phyloP scores from a whole-genome alignment of 2,329 filamentous ascomycete genomes.

The Xylariaceae sp. region DNA sequence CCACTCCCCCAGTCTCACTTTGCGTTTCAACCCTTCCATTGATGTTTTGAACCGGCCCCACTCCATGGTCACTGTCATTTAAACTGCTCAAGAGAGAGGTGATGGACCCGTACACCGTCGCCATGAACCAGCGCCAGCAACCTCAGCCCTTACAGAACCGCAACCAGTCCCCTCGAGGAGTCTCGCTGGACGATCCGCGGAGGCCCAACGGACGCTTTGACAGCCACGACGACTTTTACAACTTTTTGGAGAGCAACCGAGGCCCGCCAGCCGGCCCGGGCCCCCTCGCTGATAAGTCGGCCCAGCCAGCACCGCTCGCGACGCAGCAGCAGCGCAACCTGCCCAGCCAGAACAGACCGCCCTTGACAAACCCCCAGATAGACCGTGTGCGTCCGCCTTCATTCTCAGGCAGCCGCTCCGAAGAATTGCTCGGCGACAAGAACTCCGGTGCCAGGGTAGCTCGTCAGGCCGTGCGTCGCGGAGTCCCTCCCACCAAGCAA shows the following conservation, averaged over 20 bases:
- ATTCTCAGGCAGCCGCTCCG: slow-evolving; percentile 31
- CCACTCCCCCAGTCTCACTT: not conserved
- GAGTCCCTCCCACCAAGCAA: slow-evolving; percentile 15
- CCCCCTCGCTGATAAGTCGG: slow-evolving; percentile 4
- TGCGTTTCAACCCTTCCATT: not conserved
- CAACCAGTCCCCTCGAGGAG: slow-evolving; percentile 17
- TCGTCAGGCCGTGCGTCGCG: slow-evolving; percentile 28
- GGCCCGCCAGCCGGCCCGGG: slow-evolving; percentile 11
- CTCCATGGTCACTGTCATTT: not conserved
- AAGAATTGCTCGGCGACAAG: slow-evolving; percentile 31
- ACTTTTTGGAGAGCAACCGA: slow-evolving; percentile 31
- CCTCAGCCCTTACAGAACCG: slow-evolving; percentile 11
- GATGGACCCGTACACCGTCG: slow-evolving; percentile 19
- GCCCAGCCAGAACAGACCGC: slow-evolving; percentile 27
- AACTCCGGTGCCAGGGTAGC: slow-evolving; percentile 21
- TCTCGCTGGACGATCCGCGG: slow-evolving; percentile 20
- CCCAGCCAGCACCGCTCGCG: slow-evolving; percentile 16
- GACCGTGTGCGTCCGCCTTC: slow-evolving; percentile 29
- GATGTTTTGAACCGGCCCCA: not conserved
- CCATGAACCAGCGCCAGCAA: slow-evolving; percentile 19
- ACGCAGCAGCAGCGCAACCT: slow-evolving; percentile 16
- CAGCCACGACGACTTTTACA: slow-evolving; percentile 32
- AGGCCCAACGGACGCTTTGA: slow-evolving; percentile 25
- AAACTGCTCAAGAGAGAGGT: not conserved
- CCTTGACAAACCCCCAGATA: slow-evolving; percentile 28